Evolutionary conservation across 139 green algal species (phyloP).

Genomic region (Axilococcus clingmanii): DNA sequence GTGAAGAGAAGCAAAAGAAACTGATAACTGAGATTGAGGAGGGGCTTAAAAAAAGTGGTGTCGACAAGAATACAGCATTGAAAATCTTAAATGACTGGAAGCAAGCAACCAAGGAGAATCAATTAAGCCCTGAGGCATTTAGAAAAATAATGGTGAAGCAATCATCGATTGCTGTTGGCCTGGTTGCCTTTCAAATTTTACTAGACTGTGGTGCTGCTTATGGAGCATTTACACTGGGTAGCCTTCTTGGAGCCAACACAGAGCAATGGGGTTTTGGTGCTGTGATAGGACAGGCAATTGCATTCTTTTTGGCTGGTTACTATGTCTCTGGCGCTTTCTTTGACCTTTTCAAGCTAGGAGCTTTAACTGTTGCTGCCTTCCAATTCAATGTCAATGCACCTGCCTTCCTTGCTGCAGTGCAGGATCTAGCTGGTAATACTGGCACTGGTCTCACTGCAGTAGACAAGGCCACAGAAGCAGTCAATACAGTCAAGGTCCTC

Average conservation of each 20-base stretch:
- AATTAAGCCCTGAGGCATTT: constrained; percentile 27
- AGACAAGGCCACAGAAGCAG: constrained; percentile 26
- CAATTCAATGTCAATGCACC: constrained; percentile 35
- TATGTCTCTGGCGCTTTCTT: constrained; percentile 32
- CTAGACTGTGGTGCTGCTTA: constrained; percentile 28
- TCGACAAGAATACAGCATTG: too few relatives aligned
- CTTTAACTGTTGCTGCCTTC: constrained; percentile 12
- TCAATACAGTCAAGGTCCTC: constrained; percentile 36
- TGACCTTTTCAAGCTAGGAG: constrained; percentile 38
- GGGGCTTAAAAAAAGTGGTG: too few relatives aligned
- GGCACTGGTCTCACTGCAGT: constrained; percentile 21
- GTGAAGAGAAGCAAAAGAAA: too few relatives aligned
- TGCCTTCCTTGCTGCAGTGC: constrained; percentile 34
- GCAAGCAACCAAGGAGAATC: too few relatives aligned
- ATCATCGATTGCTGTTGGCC: constrained; percentile 5
- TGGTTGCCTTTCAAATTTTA: constrained; percentile 17
- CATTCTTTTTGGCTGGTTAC: constrained; percentile 28
- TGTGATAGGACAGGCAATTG: constrained; percentile 20
- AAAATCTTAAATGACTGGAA: too few relatives aligned
- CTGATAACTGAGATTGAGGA: too few relatives aligned
- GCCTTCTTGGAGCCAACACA: constrained; percentile 9
- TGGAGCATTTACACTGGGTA: constrained; percentile 3
- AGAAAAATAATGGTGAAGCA: constrained; percentile 29
- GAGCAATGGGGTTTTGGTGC: constrained; percentile 6
- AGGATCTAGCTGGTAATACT: constrained; percentile 17